Evolutionary conservation across 176 grass and related monocot species (phyloP).

Genomic region (Otatea glauca): DNA sequence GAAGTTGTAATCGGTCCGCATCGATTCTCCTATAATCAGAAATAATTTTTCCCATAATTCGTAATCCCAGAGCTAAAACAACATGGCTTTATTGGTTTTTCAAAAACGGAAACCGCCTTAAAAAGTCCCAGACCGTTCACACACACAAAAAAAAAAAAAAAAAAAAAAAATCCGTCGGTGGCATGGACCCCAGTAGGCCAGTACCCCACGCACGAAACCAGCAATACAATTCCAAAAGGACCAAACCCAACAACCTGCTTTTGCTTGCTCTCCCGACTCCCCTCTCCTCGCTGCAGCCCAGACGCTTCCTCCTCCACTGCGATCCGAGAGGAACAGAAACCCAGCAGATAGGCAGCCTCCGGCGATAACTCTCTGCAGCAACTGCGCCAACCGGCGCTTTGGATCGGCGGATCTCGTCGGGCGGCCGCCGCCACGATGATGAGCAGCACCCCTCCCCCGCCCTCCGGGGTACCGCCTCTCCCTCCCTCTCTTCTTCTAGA

Average conservation of each 20-base stretch:
- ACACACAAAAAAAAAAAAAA: no score
- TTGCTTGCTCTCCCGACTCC: no score
- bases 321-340: neutral
- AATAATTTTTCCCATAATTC: no score
- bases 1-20: no score
- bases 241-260: no score
- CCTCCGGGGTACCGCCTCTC: conserved; percentile 20
- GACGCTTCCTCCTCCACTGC: neutral
- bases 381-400: neutral
- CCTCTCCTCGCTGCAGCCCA: neutral
- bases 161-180: no score
- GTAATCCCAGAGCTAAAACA: no score
- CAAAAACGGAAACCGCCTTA: no score
- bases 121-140: no score
- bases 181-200: no score
- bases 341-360: neutral
- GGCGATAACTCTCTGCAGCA: conserved; percentile 11
- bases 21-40: no score
- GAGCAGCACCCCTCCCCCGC: conserved; percentile 39
- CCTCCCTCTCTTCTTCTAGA: conserved; percentile 24
- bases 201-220: neutral
- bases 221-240: neutral
- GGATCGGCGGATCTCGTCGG: conserved; percentile 18
- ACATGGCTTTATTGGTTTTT: no score
- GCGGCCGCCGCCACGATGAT: conserved; percentile 38